Base-by-base conservation (phyloP, 768 basidiomycete species). In the Leucocoprinus sp. region DNA sequence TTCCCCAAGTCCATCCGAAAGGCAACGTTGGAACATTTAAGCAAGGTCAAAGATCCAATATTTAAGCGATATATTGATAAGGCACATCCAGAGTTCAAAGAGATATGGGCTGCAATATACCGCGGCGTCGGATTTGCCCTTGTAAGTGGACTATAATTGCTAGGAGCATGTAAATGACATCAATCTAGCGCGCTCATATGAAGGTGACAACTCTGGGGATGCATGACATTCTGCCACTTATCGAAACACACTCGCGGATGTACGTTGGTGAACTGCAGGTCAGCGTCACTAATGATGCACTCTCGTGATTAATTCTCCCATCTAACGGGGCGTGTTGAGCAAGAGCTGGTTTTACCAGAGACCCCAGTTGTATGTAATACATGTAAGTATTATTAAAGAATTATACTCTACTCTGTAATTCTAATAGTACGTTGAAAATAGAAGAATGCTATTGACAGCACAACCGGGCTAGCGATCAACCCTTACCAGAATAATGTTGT, bases 71-170 rank as follows among this genome's bases (percentile, higher is more conserved):
- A 49, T 36, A 57, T 68, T 23, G 66, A 65, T 40, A 75, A 74
- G 55, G 55, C 65, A 4, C 73, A 78, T 52, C 63, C 70, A 0
- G 74, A 76, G 22, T 76, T 70, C 54, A 76, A 72, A 47, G 73
- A 74, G n/a, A 52, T 76, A 5, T 72, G 69, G 39, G 64, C 63
- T 1, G 62, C 57, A 50, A 63, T 75, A 26, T 71, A 72, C 48
- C 60, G 71, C 19, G 75, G 76, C 3, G 72, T 71, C 15, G 60
- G 59, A 2, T 78, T 71, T 56, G 75, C 75, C n/a, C 43, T 78
- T 55, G 75, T 74, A 42, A 43, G 70, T 63, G 31, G 17, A n/a
- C 5, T 2, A 41, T 2, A 3, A 23, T 41, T 33, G 19, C 6
- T 11, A 8, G 12, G 35, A 29, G 33, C 52, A 43, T 8, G 36